Evolutionary conservation across 2,329 filamentous ascomycete genomes (phyloP), one percentile per base, ranked within the genome.

Genomic region (Trichoderma atroviride): DNA sequence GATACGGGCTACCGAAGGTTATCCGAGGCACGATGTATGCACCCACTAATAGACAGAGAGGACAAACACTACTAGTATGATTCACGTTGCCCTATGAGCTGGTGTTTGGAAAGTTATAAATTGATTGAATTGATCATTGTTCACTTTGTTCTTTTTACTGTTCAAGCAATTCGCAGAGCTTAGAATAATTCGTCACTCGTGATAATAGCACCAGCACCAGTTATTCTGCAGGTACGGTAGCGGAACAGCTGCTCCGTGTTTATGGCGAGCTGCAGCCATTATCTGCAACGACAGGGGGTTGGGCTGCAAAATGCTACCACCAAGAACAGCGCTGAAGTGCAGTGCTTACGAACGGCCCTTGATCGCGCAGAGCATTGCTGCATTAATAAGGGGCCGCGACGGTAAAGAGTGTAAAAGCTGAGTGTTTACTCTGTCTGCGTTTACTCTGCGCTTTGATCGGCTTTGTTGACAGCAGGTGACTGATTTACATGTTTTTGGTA

Each of bases 1-100:
- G 66, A 69, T 69, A 69, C 55, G 60, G 40, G 40, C 61, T 69
- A 60, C 22, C 68, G 68, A 65, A 37, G 61, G 37, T 35, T 24
- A 35, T 47, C 35, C 53, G 29, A 67, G 55, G n/a, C 29, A 24
- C 24, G 5, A 50, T 47, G 52, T 29, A 35, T 33, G 27, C 55
- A 27, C 19, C 4, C 5, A 50, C 2, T 50, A 40, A 58, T 27
- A n/a, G 40, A 6, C 19, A 40, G 13, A 5, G 7, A 19, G 40
- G 16, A n/a, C 5, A 37, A 16, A 22, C 27, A 68, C 11, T 22
- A 27, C 27, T 27, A 27, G 1, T 22, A 13, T 13, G 5, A 24
- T 22, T 24, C 10, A 50, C 9, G 47, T 24, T 50, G 22, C 11
- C 10, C 22, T 50, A 10, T 13, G 14, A 19, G 5, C n/a, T 10